These are phyloP conservation scores for Centrapalus pauciflorus DNA, from an alignment of 129 eudicot species.

Conservation along the genomic window DNA sequence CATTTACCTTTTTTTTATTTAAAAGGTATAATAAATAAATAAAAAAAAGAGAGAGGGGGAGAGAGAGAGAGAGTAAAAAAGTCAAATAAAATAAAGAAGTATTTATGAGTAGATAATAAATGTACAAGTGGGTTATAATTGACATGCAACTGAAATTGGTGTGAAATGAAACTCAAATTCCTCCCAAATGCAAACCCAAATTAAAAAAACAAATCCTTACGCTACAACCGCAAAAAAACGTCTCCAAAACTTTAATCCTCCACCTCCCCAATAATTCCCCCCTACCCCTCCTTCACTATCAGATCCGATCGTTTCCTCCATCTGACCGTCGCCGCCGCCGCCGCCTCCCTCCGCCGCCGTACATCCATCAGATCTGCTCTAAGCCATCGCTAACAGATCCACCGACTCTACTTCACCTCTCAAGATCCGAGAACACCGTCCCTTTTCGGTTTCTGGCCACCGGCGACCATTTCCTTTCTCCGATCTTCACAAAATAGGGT, in stretches of 20 bases:
- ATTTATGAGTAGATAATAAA: not conserved
- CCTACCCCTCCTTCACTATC: constrained; percentile 10
- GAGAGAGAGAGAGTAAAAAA: no score
- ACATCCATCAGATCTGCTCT: constrained; percentile 1
- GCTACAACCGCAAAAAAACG: constrained; percentile 19
- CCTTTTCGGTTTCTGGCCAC: constrained; percentile 20
- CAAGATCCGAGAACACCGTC: constrained; percentile 2
- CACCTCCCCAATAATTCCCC: constrained; percentile 25
- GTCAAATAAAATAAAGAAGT: no score
- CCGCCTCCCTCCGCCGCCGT: not conserved
- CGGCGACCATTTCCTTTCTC: not conserved
- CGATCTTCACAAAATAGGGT: constrained; percentile 9
- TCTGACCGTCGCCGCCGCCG: not conserved
- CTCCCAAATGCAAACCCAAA: constrained; percentile 21
- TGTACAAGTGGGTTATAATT: not conserved
- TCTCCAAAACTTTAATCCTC: constrained; percentile 6
- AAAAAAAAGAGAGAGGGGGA: no score
- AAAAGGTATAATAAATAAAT: no score
- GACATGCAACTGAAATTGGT: constrained; percentile 9
- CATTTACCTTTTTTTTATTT: no score
- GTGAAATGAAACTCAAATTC: constrained; percentile 20
- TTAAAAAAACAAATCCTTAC: constrained; percentile 11
- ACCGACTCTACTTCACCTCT: not conserved
- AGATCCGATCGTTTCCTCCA: constrained; percentile 19
- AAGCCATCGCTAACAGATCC: constrained; percentile 1